Evolutionary conservation across 495 filamentous ascomycete species (phyloP).

Genomic region (Lasiosphaeris hirsuta): DNA sequence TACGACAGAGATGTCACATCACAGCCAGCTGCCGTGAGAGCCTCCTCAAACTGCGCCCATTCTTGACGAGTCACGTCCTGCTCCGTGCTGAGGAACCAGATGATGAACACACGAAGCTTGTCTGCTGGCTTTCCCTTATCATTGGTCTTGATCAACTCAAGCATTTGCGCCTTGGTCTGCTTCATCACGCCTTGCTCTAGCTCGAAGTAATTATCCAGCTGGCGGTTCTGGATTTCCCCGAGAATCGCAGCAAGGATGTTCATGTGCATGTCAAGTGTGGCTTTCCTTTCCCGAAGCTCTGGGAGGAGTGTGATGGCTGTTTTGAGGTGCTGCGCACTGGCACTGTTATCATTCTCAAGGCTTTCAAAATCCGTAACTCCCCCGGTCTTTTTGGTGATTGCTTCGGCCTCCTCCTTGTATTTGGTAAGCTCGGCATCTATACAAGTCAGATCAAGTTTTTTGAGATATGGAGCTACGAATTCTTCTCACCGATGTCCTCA

Average conservation of each 20-base stretch:
- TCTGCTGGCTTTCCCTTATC: conserved; percentile 81
- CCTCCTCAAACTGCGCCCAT: conserved; percentile 84
- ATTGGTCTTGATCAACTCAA: conserved; percentile 79
- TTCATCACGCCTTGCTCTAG: conserved; percentile 92
- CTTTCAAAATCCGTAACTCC: conserved; percentile 92
- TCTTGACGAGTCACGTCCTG: conserved; percentile 78
- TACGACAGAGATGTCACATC: conserved; percentile 76
- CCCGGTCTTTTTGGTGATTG: conserved; percentile 84
- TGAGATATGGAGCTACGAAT: neutral
- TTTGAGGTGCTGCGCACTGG: conserved; percentile 91
- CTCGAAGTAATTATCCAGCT: conserved; percentile 95
- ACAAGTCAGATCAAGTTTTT: neutral
- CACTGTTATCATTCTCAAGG: conserved; percentile 81
- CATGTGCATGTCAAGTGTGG: conserved; percentile 97
- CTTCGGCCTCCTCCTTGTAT: conserved; percentile 93
- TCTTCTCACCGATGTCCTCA: conserved; percentile 65
- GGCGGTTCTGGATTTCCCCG: conserved; percentile 56
- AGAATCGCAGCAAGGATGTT: conserved; percentile 49
- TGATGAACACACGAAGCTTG: conserved; percentile 90
- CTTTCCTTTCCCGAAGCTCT: conserved; percentile 88
- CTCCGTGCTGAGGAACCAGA: conserved; percentile 96
- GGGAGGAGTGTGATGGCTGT: conserved; percentile 90
- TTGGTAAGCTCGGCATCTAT: conserved; percentile 66
- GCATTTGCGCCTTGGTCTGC: conserved; percentile 83
- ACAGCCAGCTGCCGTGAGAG: conserved; percentile 69